These are phyloP conservation scores for Trametes cinnabarina DNA, from an alignment of 768 basidiomycete genomes.

Conservation along the genomic window DNA sequence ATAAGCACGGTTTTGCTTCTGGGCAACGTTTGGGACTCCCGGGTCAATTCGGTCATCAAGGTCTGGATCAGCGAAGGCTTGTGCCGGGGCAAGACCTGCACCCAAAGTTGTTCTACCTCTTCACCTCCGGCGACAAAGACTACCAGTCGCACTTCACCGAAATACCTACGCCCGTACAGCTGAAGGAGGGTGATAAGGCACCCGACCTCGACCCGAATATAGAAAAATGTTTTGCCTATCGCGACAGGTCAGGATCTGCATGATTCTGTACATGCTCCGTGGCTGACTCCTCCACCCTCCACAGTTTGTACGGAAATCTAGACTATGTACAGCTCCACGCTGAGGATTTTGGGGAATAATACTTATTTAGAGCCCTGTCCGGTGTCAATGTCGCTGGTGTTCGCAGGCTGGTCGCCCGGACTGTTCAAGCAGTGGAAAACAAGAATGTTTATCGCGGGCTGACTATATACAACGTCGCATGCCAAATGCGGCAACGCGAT, in stretches of 20 bases:
- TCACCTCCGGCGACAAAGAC: slow-evolving; percentile 36
- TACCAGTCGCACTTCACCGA: slow-evolving; percentile 41
- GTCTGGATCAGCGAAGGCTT: background rate
- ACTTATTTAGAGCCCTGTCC: no score
- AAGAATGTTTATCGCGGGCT: no score
- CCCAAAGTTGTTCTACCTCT: slow-evolving; percentile 43
- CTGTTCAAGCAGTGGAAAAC: no score
- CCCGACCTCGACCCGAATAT: slow-evolving; percentile 12
- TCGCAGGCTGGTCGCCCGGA: no score
- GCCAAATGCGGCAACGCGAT: background rate
- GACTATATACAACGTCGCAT: background rate
- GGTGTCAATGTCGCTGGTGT: no score
- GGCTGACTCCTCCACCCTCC: background rate
- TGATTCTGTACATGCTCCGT: background rate
- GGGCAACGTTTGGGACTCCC: background rate
- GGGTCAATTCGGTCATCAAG: background rate
- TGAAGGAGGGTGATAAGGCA: slow-evolving; percentile 20
- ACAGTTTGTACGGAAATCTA: slow-evolving; percentile 37
- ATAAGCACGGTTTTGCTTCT: background rate
- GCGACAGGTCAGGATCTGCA: slow-evolving; percentile 28
- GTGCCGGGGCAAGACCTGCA: slow-evolving; percentile 26
- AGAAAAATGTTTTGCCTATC: slow-evolving; percentile 29
- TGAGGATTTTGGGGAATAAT: slow-evolving; percentile 33
- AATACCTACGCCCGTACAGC: slow-evolving; percentile 25
- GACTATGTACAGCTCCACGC: slow-evolving; percentile 39